Evolutionary conservation across 2,329 filamentous ascomycete species (phyloP).

Genomic region (Colletotrichum siamense): DNA sequence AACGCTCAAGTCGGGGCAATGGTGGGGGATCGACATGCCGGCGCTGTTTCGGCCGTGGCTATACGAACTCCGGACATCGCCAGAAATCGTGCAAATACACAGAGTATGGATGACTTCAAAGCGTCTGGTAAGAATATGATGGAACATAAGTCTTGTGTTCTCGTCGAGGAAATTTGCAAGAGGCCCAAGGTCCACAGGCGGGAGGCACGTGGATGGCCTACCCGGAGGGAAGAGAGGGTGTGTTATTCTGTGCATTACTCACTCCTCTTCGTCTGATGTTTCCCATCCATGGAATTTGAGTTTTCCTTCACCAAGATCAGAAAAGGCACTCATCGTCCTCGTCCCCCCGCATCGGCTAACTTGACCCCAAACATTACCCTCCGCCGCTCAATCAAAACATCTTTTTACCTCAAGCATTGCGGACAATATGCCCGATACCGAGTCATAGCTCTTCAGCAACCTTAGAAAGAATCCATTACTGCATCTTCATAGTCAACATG

Average conservation of each 20-base stretch:
- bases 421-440: not conserved
- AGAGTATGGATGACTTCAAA: not conserved
- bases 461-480: not conserved
- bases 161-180: not conserved
- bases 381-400: not conserved
- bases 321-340: not conserved
- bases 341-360: not conserved
- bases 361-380: not conserved
- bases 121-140: not conserved
- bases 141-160: not conserved
- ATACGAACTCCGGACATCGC: not conserved
- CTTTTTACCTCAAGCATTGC: not conserved
- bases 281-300: not conserved
- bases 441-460: not conserved
- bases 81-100: not conserved
- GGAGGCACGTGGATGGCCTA: not conserved
- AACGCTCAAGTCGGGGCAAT: not conserved
- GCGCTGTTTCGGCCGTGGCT: not conserved
- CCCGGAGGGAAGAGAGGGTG: not conserved
- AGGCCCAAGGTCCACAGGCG: not conserved
- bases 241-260: not conserved
- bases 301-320: not conserved
- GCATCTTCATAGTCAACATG: not conserved
- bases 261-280: not conserved
- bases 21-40: no score